A percentile compares a stretch with the other conserved stretches of the same genome.
These are phyloP conservation scores for Pythium guiyangense DNA, from an alignment of 352 stramenopile species.

Conservation along the genomic window DNA sequence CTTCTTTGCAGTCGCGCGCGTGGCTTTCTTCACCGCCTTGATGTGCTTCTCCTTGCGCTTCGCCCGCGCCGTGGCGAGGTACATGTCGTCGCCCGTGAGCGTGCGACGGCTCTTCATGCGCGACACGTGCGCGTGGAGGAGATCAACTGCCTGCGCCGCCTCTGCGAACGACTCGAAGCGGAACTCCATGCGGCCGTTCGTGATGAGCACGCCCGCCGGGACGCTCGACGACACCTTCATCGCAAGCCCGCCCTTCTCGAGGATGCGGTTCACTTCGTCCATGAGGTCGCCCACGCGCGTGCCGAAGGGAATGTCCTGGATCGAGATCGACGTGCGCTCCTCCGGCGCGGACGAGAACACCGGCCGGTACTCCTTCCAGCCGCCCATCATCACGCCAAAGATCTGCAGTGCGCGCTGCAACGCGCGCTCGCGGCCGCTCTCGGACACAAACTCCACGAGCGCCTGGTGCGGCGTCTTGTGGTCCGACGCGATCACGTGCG, in stretches of 20 bases:
- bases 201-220: conserved; percentile 17
- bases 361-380: conserved; percentile 77
- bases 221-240: conserved; percentile 41
- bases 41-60: conserved; percentile 36
- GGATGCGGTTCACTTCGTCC: conserved; percentile 50
- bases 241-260: conserved; percentile 32
- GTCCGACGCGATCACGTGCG: conserved; percentile 74
- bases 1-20: conserved; percentile 15
- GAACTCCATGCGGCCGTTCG: conserved; percentile 75
- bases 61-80: conserved; percentile 28
- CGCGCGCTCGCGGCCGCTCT: conserved; percentile 40
- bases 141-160: conserved; percentile 64
- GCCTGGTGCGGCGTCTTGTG: conserved; percentile 62
- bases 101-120: conserved; percentile 49
- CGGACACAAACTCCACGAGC: conserved; percentile 71
- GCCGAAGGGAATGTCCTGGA: conserved; percentile 81
- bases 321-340: conserved; percentile 45
- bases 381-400: conserved; percentile 85
- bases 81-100: conserved; percentile 37
- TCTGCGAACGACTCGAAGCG: conserved; percentile 66
- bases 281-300: conserved; percentile 57
- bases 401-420: conserved; percentile 79
- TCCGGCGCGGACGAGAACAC: conserved; percentile 62
- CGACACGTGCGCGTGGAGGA: conserved; percentile 48
- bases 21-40: conserved; percentile 19